Evolutionary conservation across 164 flowering plant genomes (phyloP).

Genomic region (Echeveria elegans): DNA sequence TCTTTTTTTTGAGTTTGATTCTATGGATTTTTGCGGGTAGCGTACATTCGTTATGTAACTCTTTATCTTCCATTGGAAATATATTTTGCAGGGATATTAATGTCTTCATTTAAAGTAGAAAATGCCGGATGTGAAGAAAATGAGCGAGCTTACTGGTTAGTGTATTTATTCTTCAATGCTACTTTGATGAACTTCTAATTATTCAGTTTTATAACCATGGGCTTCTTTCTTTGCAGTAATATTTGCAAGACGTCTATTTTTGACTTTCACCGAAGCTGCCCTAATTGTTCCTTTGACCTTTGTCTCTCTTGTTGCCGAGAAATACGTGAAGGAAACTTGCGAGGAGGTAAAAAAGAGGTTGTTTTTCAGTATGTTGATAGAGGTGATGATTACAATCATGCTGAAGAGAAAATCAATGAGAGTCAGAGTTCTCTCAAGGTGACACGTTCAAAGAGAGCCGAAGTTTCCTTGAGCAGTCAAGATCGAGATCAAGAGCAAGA

Average conservation of each 20-base stretch:
- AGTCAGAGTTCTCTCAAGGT: too few relatives aligned
- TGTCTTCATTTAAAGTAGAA: slow-evolving; percentile 16
- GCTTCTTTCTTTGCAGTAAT: slow-evolving; percentile 25
- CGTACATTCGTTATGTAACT: too few relatives aligned
- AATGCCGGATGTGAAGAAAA: slow-evolving; percentile 14
- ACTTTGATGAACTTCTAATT: background rate
- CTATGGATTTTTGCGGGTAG: too few relatives aligned
- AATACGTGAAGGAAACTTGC: slow-evolving; percentile 34
- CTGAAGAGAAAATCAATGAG: too few relatives aligned
- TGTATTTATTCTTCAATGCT: background rate
- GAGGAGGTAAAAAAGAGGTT: slow-evolving; percentile 20
- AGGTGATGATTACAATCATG: slow-evolving; percentile 41
- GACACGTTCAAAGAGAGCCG: background rate
- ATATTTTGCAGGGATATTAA: slow-evolving; percentile 21
- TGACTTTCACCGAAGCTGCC: slow-evolving; percentile 55
- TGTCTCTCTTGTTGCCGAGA: slow-evolving; percentile 62
- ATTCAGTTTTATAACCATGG: background rate
- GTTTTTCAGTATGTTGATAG: slow-evolving; percentile 14
- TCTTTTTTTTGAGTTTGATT: too few relatives aligned
- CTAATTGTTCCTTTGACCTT: slow-evolving; percentile 46
- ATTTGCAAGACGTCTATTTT: slow-evolving; percentile 54
- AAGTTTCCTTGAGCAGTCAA: slow-evolving; percentile 8
- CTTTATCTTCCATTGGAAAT: too few relatives aligned
- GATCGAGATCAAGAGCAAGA: too few relatives aligned
- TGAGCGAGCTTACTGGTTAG: slow-evolving; percentile 56